A percentile compares a stretch with the other conserved stretches of the same genome.
phyloP scores from a whole-genome alignment of 768 basidiomycete species.

The Tulasnella calospora region DNA sequence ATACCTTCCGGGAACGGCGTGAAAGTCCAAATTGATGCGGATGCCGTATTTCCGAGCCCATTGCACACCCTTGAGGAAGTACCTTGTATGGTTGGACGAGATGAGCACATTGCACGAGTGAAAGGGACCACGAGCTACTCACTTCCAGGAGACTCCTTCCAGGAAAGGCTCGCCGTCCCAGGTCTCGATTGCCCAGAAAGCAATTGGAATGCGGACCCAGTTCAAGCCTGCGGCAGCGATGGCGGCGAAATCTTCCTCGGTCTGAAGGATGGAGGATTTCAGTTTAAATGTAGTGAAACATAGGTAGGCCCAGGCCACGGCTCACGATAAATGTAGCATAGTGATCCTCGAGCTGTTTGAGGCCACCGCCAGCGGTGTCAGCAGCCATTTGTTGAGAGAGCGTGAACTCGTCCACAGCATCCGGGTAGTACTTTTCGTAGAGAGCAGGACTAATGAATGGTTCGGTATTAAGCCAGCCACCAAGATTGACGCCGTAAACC shows the following conservation, averaged over 20 bases:
- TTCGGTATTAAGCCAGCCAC: constrained; percentile 72
- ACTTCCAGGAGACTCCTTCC: constrained; percentile 69
- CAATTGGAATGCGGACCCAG: constrained; percentile 74
- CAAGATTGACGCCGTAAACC: constrained; percentile 63
- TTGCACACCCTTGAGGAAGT: constrained; percentile 65
- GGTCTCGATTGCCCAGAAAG: constrained; percentile 82
- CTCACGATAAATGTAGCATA: constrained; percentile 79
- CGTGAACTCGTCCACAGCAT: constrained; percentile 59
- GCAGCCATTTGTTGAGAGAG: constrained; percentile 60
- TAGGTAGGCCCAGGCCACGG: constrained; percentile 23
- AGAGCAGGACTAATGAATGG: constrained; percentile 68
- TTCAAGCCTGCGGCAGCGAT: constrained; percentile 86
- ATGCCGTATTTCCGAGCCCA: constrained; percentile 91
- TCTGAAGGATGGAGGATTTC: constrained; percentile 44
- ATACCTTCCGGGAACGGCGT: constrained; percentile 60
- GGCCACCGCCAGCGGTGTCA: constrained; percentile 54
- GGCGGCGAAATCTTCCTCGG: constrained; percentile 81
- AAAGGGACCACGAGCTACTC: constrained; percentile 29
- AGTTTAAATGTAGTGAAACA: neutral
- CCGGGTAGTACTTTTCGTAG: constrained; percentile 53
- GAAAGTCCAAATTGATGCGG: constrained; percentile 76
- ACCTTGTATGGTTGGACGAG: constrained; percentile 41
- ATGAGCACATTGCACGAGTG: neutral
- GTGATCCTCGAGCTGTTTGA: constrained; percentile 64
- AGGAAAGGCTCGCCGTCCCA: constrained; percentile 73